Conservation (phyloP, 2,329 filamentous ascomycete genomes). For the Cladophialophora chaetospira region DNA sequence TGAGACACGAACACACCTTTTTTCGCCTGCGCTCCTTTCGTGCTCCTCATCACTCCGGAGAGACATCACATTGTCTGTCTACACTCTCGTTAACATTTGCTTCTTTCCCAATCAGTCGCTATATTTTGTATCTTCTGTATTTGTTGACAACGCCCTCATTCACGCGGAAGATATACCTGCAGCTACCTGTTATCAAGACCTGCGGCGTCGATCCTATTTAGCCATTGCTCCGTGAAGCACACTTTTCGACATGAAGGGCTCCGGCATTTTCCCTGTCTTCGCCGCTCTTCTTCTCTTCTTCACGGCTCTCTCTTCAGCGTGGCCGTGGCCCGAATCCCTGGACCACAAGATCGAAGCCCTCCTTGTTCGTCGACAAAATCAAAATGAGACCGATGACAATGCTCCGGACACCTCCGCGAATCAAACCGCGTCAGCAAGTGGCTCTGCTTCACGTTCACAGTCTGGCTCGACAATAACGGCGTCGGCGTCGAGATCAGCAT, state of each 20-base stretch:
- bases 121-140: not conserved
- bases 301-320: conserved; percentile 34
- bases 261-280: conserved; percentile 27
- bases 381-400: conserved; percentile 5
- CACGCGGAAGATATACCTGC: no score
- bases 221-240: not conserved
- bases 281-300: conserved; percentile 33
- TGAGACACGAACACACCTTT: conserved; percentile 19
- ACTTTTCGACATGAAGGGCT: conserved; percentile 25
- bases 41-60: not conserved
- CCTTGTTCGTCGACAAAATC: conserved; percentile 33
- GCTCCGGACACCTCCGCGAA: conserved; percentile 15
- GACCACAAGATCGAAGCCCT: conserved; percentile 29
- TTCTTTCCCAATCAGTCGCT: conserved; percentile 4
- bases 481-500: conserved; percentile 16
- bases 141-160: not conserved
- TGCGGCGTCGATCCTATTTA: not conserved
- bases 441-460: conserved; percentile 11
- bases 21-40: conserved; percentile 16
- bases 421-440: conserved; percentile 2
- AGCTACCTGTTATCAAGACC: not conserved
- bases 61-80: conserved; percentile 3
- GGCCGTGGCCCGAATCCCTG: conserved; percentile 37
- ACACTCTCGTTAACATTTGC: not conserved
- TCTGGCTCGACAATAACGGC: conserved; percentile 10